A percentile compares a stretch with the other conserved stretches of the same genome.
These are phyloP conservation scores for Nyssa sinensis DNA, from an alignment of 148 eudicot species.

Conservation along the genomic window DNA sequence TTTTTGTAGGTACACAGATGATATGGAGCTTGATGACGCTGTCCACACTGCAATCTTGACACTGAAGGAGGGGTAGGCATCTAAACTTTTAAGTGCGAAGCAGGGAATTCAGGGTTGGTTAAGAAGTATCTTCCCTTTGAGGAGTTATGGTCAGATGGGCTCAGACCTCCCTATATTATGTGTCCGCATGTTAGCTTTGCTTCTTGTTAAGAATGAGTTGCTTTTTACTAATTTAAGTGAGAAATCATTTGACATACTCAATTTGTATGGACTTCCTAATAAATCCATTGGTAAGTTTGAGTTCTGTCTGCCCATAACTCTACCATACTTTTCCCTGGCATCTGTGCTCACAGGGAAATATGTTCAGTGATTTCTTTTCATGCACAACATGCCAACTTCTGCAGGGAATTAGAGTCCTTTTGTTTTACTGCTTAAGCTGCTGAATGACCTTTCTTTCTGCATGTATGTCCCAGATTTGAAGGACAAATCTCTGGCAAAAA, in stretches of 20 bases:
- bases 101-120: slow-evolving; percentile 3
- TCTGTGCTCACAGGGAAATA: not conserved
- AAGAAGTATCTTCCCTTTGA: not conserved
- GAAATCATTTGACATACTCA: too few species aligned
- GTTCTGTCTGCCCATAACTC: too few species aligned
- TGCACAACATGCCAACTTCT: not conserved
- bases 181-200: not conserved
- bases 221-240: too few species aligned
- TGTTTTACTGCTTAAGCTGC: not conserved
- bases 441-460: not conserved
- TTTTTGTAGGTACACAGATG: slow-evolving; percentile 82
- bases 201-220: too few species aligned
- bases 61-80: slow-evolving; percentile 90
- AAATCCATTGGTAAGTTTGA: too few species aligned
- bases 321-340: too few species aligned
- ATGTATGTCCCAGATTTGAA: slow-evolving; percentile 62
- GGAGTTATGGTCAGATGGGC: not conserved
- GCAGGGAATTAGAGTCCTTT: not conserved
- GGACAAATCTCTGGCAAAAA: slow-evolving; percentile 92
- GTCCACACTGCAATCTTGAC: slow-evolving; percentile 98
- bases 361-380: too few species aligned
- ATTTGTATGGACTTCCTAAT: too few species aligned
- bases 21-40: slow-evolving; percentile 99
- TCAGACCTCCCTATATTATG: not conserved
- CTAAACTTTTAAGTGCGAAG: not conserved